These are phyloP conservation scores for Parsonsia alboflavescens DNA, from an alignment of 257 asterid genomes.

Conservation along the genomic window DNA sequence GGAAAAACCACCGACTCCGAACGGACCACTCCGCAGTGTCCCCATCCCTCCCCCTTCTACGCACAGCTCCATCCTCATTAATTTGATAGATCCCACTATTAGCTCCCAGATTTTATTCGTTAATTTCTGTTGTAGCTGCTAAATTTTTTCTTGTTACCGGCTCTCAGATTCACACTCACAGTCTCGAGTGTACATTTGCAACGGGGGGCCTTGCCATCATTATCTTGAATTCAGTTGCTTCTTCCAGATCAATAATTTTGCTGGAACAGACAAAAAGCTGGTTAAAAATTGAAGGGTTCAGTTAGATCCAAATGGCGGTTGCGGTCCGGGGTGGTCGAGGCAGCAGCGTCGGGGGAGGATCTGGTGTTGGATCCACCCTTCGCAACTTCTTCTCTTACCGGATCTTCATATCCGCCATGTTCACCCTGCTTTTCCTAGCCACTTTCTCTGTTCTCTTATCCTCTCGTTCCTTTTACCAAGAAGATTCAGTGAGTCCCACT, in stretches of 20 bases:
- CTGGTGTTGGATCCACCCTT: constrained; percentile 72
- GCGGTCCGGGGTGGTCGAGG: constrained; percentile 57
- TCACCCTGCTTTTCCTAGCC: constrained; percentile 77
- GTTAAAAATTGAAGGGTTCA: not conserved
- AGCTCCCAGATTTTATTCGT: not conserved
- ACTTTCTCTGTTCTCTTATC: constrained; percentile 83
- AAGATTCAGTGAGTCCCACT: constrained; percentile 43
- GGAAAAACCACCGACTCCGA: constrained; percentile 23
- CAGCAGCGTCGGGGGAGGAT: constrained; percentile 36
- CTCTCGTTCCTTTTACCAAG: constrained; percentile 54
- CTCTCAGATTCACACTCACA: not conserved
- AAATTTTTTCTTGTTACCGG: not conserved
- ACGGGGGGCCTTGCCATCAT: not conserved
- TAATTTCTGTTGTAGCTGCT: not conserved
- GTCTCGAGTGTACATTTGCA: not conserved
- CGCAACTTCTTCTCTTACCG: constrained; percentile 86
- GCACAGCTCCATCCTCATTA: not conserved
- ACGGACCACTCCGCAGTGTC: constrained; percentile 1
- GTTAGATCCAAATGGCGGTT: constrained; percentile 59
- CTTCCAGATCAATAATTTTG: not conserved
- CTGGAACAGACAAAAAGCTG: not conserved
- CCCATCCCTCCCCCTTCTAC: not conserved
- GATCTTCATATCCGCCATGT: constrained; percentile 87
- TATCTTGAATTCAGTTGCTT: not conserved
- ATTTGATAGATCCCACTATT: not conserved